Evolutionary conservation across 768 basidiomycete genomes (phyloP).

Genomic region (Russula emetica): DNA sequence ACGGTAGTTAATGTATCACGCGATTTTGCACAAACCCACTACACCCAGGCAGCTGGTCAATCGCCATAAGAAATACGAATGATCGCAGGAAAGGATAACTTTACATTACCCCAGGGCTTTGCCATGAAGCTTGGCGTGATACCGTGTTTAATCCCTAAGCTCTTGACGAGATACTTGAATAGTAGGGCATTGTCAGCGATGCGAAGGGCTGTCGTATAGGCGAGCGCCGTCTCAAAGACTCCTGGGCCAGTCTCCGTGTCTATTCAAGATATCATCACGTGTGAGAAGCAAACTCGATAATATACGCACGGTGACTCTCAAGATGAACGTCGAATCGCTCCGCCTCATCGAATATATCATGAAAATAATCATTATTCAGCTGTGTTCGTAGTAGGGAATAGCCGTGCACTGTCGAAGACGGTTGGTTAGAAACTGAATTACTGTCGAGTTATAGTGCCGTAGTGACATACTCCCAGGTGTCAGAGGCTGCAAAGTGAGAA

Average conservation of each 20-base stretch:
- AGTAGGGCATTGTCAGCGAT: conserved; percentile 92
- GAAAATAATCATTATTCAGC: conserved; percentile 84
- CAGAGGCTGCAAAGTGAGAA: conserved; percentile 65
- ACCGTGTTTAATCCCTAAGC: conserved; percentile 82
- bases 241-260: conserved; percentile 94
- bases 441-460: not conserved
- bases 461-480: conserved; percentile 82
- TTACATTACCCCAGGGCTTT: conserved; percentile 89
- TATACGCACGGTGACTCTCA: conserved; percentile 72
- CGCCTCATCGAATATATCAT: conserved; percentile 77
- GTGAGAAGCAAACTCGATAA: not conserved
- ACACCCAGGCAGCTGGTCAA: conserved; percentile 80
- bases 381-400: conserved; percentile 92
- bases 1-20: conserved; percentile 3
- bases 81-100: not conserved
- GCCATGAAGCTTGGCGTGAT: conserved; percentile 98
- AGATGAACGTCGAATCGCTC: conserved; percentile 69
- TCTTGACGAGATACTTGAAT: conserved; percentile 92
- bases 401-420: conserved; percentile 72
- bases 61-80: conserved; percentile 1
- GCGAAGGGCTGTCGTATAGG: conserved; percentile 70
- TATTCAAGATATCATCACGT: conserved; percentile 32
- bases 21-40: conserved; percentile 60
- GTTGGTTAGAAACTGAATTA: not conserved
- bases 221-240: conserved; percentile 81